Conservation (phyloP, 1,139 yeast genomes). For the Saccharomyces hybrid region DNA sequence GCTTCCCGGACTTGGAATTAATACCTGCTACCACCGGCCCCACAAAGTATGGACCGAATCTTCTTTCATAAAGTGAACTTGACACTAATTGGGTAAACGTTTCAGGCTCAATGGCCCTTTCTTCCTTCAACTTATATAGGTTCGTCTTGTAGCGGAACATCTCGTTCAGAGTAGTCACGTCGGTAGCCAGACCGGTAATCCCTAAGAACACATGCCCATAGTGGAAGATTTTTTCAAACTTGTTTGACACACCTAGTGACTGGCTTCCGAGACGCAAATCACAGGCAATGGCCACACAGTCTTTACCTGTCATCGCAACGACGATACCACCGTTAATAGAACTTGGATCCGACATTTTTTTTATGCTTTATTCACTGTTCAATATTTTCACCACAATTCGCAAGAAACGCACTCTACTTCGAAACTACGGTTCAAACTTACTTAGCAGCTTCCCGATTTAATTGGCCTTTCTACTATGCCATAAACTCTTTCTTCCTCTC, state of each 20-base stretch:
- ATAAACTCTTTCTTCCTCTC: not conserved
- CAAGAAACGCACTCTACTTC: not conserved
- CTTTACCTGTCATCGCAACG: slow-evolving; percentile 98
- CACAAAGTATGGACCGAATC: slow-evolving; percentile 95
- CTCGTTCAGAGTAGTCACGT: slow-evolving; percentile 79
- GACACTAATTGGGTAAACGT: slow-evolving; percentile 91
- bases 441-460: not conserved
- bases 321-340: slow-evolving; percentile 78
- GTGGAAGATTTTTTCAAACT: slow-evolving; percentile 85
- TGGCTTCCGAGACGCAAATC: slow-evolving; percentile 93
- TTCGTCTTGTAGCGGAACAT: slow-evolving; percentile 79
- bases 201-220: slow-evolving; percentile 85
- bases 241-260: slow-evolving; percentile 83
- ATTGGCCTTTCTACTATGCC: not conserved
- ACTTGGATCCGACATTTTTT: slow-evolving; percentile 46
- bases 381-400: not conserved
- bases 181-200: slow-evolving; percentile 91
- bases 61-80: slow-evolving; percentile 78
- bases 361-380: not conserved
- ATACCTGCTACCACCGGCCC: slow-evolving; percentile 97
- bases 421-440: not conserved
- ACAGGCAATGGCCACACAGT: slow-evolving; percentile 95
- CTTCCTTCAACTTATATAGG: slow-evolving; percentile 85
- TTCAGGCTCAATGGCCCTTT: slow-evolving; percentile 84
- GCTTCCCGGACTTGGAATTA: slow-evolving; percentile 69